phyloP scores from a whole-genome alignment of 129 eudicot species.

The Heracleum sosnowskyi region DNA sequence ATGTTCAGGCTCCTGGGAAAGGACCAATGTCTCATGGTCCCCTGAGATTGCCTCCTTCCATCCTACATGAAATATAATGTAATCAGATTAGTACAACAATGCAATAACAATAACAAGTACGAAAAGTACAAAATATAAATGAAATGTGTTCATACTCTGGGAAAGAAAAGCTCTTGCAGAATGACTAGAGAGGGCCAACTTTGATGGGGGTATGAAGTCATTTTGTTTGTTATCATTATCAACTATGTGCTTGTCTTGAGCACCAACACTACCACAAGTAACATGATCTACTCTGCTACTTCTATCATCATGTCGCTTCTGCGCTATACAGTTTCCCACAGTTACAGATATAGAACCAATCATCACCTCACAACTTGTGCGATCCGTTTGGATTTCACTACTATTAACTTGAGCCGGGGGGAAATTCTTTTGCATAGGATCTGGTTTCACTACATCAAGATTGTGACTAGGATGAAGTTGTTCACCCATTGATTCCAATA shows the following conservation, averaged over 20 bases:
- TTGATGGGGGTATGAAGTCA: slow-evolving; percentile 11
- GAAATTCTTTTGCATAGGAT: slow-evolving; percentile 32
- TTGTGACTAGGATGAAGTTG: no score
- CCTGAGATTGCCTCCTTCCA: slow-evolving; percentile 76
- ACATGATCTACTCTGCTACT: no score
- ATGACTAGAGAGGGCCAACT: slow-evolving; percentile 21
- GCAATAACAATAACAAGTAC: background rate
- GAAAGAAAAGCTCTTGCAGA: slow-evolving; percentile 64
- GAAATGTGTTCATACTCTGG: slow-evolving; percentile 40
- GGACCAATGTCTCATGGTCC: slow-evolving; percentile 55
- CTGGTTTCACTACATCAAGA: slow-evolving; percentile 38
- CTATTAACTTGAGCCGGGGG: slow-evolving; percentile 19
- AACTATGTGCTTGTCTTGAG: slow-evolving; percentile 18
- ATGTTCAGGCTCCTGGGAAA: slow-evolving; percentile 26
- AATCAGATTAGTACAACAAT: background rate
- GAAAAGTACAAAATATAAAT: background rate
- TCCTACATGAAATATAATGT: slow-evolving; percentile 33
- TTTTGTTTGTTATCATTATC: slow-evolving; percentile 14
- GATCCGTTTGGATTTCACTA: slow-evolving; percentile 33
- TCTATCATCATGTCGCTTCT: slow-evolving; percentile 21
- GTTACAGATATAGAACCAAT: slow-evolving; percentile 84
- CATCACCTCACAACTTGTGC: slow-evolving; percentile 47
- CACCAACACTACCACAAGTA: no score
- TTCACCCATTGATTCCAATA: no score
- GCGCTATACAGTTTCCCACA: slow-evolving; percentile 26